Evolutionary conservation across 257 asterid species (phyloP).

Genomic region (Gentiana dahurica): DNA sequence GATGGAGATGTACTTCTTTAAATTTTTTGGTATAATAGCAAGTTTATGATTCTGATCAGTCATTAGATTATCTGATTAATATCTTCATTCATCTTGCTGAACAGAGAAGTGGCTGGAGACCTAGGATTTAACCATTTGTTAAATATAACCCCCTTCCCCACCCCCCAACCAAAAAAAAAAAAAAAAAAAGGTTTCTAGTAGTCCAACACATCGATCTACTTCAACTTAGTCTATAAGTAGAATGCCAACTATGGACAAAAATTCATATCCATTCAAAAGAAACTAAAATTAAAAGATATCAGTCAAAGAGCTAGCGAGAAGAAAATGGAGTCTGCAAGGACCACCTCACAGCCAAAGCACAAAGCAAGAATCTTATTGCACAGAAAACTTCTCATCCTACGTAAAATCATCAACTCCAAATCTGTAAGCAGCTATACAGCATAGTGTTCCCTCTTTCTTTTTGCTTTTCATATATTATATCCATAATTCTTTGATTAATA

Average conservation of each 20-base stretch:
- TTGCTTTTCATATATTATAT: background rate
- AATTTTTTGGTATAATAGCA: no score
- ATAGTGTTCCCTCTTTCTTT: background rate
- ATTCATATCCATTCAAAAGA: background rate
- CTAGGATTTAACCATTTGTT: no score
- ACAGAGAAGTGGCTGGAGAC: no score
- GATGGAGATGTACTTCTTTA: no score
- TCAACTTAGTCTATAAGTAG: slow-evolving; percentile 24
- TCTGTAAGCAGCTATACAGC: slow-evolving; percentile 48
- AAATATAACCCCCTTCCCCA: no score
- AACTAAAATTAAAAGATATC: background rate
- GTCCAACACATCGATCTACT: slow-evolving; percentile 15
- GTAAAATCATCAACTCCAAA: slow-evolving; percentile 54
- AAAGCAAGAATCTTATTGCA: slow-evolving; percentile 27
- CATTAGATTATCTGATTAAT: no score
- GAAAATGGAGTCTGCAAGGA: slow-evolving; percentile 22
- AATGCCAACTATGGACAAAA: slow-evolving; percentile 9
- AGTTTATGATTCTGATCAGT: fast-evolving
- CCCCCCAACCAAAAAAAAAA: no score
- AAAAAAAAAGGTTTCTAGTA: no score
- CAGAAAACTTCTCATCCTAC: slow-evolving; percentile 48
- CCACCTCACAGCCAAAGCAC: slow-evolving; percentile 11
- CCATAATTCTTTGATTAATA: background rate
- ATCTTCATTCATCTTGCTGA: no score
- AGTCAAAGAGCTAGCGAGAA: slow-evolving; percentile 6